phyloP scores from a whole-genome alignment of 129 eudicot species.

The Escallonia rubra region DNA sequence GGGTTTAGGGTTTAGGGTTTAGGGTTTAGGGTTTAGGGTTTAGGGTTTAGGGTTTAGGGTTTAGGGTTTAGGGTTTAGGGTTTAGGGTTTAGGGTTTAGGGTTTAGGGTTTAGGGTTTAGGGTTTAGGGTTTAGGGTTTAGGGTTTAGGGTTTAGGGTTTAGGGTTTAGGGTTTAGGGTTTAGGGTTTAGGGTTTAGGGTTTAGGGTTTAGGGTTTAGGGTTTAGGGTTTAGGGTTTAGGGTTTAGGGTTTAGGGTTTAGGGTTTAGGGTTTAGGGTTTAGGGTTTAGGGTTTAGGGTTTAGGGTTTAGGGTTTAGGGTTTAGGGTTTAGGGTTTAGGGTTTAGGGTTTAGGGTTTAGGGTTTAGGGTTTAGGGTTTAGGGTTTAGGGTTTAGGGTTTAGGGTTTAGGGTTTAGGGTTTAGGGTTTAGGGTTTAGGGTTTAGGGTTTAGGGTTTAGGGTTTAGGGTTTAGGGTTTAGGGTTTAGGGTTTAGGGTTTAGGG shows the following conservation, averaged over 20 bases:
- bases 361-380: conserved; percentile 22
- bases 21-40: conserved; percentile 18
- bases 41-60: conserved; percentile 25
- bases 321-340: no score
- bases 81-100: conserved; percentile 20
- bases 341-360: conserved; percentile 11
- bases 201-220: conserved; percentile 12
- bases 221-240: conserved; percentile 23
- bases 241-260: conserved; percentile 17
- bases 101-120: conserved; percentile 15
- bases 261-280: conserved; percentile 20
- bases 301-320: conserved; percentile 26
- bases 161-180: conserved; percentile 21
- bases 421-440: conserved; percentile 15
- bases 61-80: conserved; percentile 24
- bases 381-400: conserved; percentile 20
- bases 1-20: conserved; percentile 14
- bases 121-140: conserved; percentile 11
- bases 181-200: background rate
- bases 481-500: conserved; percentile 24
- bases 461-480: conserved; percentile 22
- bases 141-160: conserved; percentile 20
- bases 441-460: conserved; percentile 19
- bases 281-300: conserved; percentile 21
- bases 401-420: conserved; percentile 20